A percentile compares a stretch with the other conserved stretches of the same genome.
Conservation (phyloP, 2,329 filamentous ascomycete genomes). For the Fusarium oxysporum region DNA sequence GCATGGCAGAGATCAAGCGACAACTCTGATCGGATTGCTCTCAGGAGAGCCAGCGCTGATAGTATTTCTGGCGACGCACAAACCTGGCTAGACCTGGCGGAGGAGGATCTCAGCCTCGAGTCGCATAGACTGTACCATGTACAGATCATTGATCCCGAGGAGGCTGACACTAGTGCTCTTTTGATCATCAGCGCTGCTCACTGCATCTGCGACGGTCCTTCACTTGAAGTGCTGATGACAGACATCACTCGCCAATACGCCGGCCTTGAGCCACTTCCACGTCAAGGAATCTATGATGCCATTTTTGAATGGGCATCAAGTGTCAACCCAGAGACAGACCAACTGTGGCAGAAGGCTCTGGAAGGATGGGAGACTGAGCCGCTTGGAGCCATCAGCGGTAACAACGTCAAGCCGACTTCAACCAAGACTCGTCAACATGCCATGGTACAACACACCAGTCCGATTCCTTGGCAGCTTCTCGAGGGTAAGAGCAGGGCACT, state of each 20-base stretch:
- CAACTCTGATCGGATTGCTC: background rate
- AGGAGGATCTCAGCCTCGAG: background rate
- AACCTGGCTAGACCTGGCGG: background rate
- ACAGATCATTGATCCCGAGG: background rate
- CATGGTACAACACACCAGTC: slow-evolving; percentile 3
- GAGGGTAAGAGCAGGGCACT: slow-evolving; percentile 8
- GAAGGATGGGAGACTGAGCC: slow-evolving; percentile 23
- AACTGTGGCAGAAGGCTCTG: background rate
- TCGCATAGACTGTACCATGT: background rate
- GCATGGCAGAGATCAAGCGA: background rate
- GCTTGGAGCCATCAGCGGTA: slow-evolving; percentile 12
- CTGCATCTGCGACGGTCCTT: slow-evolving; percentile 24
- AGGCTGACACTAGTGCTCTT: background rate
- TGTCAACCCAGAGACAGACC: background rate
- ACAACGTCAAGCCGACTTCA: background rate
- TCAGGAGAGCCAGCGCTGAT: accelerated
- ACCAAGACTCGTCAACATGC: background rate
- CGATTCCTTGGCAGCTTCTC: background rate
- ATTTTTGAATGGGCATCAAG: slow-evolving; percentile 5
- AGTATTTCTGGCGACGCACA: background rate
- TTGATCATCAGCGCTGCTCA: slow-evolving; percentile 16
- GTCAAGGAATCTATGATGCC: background rate
- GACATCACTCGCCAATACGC: slow-evolving; percentile 5
- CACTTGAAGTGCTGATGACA: slow-evolving; percentile 12
- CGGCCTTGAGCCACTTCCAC: background rate